A percentile compares a stretch with the other conserved stretches of the same genome.
These are phyloP conservation scores for Tolypocladium ophioglossoides DNA, from an alignment of 2,329 filamentous ascomycete genomes.

Conservation along the genomic window DNA sequence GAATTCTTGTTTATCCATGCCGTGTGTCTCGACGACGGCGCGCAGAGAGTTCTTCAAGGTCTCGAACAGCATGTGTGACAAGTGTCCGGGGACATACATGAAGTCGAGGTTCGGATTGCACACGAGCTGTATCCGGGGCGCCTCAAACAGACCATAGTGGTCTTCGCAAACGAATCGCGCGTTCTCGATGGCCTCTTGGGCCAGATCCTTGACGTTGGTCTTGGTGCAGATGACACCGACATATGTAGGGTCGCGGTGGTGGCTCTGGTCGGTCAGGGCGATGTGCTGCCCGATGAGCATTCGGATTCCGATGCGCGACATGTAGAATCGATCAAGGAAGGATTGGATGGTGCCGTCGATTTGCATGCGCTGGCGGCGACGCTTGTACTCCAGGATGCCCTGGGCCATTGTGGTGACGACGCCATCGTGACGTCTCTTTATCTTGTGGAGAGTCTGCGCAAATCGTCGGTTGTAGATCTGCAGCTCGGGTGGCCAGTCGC, in stretches of 20 bases:
- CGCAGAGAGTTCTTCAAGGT: constrained; percentile 97
- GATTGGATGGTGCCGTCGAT: constrained; percentile 96
- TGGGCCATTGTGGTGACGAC: constrained; percentile 98
- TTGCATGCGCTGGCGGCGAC: constrained; percentile 90
- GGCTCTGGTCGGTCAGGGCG: constrained; percentile 85
- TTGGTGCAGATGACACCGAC: constrained; percentile 99
- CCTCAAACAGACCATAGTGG: constrained; percentile 94
- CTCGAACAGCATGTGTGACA: constrained; percentile 99
- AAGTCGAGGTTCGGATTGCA: constrained; percentile 92
- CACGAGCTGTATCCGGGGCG: constrained; percentile 91
- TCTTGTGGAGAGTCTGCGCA: constrained; percentile 77
- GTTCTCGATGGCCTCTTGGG: constrained; percentile 95
- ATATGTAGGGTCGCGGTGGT: constrained; percentile 82
- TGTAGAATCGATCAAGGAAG: constrained; percentile 98
- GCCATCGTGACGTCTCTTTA: constrained; percentile 92
- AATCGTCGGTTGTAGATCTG: constrained; percentile 91
- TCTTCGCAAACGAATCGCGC: constrained; percentile 98
- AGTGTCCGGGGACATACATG: constrained; percentile 98
- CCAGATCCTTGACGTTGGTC: constrained; percentile 90
- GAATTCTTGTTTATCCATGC: constrained; percentile 90
- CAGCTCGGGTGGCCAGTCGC: constrained; percentile 88
- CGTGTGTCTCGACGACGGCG: constrained; percentile 91
- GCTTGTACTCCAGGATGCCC: constrained; percentile 96
- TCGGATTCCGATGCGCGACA: constrained; percentile 97
- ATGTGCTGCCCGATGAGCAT: constrained; percentile 99